Evolutionary conservation across 192 early-diverging fungal species (phyloP).

Genomic region (Podochytrium sp.): DNA sequence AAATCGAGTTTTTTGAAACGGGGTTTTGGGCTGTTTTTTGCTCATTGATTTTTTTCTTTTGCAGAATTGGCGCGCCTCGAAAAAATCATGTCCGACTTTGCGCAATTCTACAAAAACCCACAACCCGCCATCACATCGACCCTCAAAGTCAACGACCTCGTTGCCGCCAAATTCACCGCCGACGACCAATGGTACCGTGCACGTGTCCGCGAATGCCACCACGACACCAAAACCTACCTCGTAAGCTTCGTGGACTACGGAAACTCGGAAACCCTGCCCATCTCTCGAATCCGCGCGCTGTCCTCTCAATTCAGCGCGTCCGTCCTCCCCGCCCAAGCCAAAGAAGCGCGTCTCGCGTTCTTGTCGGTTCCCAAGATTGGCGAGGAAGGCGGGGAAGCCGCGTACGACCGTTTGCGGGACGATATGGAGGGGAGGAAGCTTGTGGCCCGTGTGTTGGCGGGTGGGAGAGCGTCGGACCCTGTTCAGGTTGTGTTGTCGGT

Average conservation of each 20-base stretch:
- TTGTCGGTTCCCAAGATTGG: slow-evolving; percentile 64
- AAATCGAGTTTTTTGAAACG: slow-evolving; percentile 66
- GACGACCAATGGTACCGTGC: slow-evolving; percentile 93
- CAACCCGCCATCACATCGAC: slow-evolving; percentile 30
- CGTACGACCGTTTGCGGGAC: slow-evolving; percentile 72
- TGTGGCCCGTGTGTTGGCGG: slow-evolving; percentile 36
- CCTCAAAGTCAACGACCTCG: slow-evolving; percentile 72
- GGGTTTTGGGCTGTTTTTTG: slow-evolving; percentile 53
- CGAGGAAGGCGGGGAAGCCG: slow-evolving; percentile 78
- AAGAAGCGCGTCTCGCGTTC: slow-evolving; percentile 85
- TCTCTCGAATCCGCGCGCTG: slow-evolving; percentile 74
- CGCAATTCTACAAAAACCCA: slow-evolving; percentile 56
- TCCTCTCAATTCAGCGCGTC: slow-evolving; percentile 64
- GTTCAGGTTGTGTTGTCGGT: slow-evolving; percentile 46
- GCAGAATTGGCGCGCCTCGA: slow-evolving; percentile 65
- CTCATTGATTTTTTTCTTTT: slow-evolving; percentile 59
- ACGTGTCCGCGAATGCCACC: slow-evolving; percentile 66
- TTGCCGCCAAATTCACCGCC: slow-evolving; percentile 84
- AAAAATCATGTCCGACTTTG: slow-evolving; percentile 82
- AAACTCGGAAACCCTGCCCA: slow-evolving; percentile 81
- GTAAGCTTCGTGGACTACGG: slow-evolving; percentile 95
- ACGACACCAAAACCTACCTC: slow-evolving; percentile 63
- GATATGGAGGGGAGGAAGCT: slow-evolving; percentile 54
- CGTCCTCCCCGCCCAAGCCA: slow-evolving; percentile 70
- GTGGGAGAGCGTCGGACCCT: slow-evolving; percentile 24